Conservation (phyloP, 192 early-diverging fungal genomes). For the Gigaspora rosea region DNA sequence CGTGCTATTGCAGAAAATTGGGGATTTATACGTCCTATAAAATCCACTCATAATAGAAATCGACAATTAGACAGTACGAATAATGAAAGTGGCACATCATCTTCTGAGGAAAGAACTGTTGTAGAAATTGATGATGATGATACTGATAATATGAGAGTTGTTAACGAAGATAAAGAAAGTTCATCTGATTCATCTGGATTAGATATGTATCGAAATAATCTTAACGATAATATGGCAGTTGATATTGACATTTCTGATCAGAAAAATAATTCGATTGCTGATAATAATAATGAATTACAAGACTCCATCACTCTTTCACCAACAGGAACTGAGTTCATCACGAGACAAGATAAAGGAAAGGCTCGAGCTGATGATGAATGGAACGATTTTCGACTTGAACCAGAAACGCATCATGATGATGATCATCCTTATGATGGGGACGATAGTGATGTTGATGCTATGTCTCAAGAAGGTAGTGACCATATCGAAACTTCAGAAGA, state of each 20-base stretch:
- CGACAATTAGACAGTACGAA: not conserved
- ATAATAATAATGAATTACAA: slow-evolving; percentile 5
- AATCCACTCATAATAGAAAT: slow-evolving; percentile 2
- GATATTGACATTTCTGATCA: slow-evolving; percentile 7
- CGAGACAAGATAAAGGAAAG: slow-evolving; percentile 26
- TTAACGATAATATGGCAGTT: slow-evolving; percentile 9
- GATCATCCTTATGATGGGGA: slow-evolving; percentile 44
- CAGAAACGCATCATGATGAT: slow-evolving; percentile 25
- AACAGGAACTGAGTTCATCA: not conserved
- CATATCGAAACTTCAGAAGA: slow-evolving; percentile 37
- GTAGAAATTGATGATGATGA: slow-evolving; percentile 26
- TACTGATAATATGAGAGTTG: not conserved
- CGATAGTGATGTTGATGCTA: slow-evolving; percentile 44
- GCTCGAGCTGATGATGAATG: slow-evolving; percentile 18
- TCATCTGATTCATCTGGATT: not conserved
- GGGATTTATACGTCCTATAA: slow-evolving; percentile 34
- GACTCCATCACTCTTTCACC: not conserved
- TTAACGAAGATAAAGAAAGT: not conserved
- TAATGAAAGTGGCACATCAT: slow-evolving; percentile 26
- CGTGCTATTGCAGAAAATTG: slow-evolving; percentile 41
- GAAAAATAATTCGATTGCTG: not conserved
- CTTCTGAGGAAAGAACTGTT: slow-evolving; percentile 26
- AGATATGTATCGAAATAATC: not conserved
- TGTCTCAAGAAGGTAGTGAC: slow-evolving; percentile 41
- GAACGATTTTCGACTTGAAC: not conserved